Base-by-base conservation (phyloP, 306 rosid genomes). In the Ochetophila trinervis region DNA sequence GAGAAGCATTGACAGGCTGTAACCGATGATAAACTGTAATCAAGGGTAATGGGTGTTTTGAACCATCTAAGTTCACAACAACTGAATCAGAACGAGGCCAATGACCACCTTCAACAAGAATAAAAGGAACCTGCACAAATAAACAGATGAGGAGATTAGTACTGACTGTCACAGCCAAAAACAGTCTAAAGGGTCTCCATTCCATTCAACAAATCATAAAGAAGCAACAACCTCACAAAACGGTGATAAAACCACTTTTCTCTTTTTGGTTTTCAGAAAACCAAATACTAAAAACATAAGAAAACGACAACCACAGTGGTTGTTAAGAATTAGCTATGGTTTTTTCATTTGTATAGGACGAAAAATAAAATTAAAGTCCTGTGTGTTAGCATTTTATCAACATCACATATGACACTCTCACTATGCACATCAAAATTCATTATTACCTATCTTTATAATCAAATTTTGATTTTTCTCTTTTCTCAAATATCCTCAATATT, bases 11-110 rank as follows among this genome's bases (percentile, higher is more conserved):
- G 34, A 87, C 73, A 22, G 95, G 90, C 74, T 90, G 88, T 80
- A 86, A 70, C 42, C 84, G 85, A 72, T 86, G 97, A 81, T 79
- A 90, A 75, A 83, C 87, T 47, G 97, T 87, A 19, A 79, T 72
- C n/a, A 93, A 88, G 74, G 98, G 97, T 22, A 93, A 65, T 0
- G 87, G 88, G 71, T 93, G 98, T 17, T 72, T 81, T 27, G 95
- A 87, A 40, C 89, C 89, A 56, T 86, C 91, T 74, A 81, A 45
- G 81, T 81, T 86, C 67, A 90, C 91, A 34, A 83, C 74, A 50
- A 81, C 83, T 64, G 74, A 84, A 53, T 83, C 82, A 13, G 70
- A 23, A 77, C 36, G 57, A 21, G 89, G 54, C 68, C 62, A 69
- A 14, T 55, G 51, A 47, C 77, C 85, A 68, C 72, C 82, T 56